Evolutionary conservation across 2,329 filamentous ascomycete genomes (phyloP).

Genomic region (Trichoderma polysporum): DNA sequence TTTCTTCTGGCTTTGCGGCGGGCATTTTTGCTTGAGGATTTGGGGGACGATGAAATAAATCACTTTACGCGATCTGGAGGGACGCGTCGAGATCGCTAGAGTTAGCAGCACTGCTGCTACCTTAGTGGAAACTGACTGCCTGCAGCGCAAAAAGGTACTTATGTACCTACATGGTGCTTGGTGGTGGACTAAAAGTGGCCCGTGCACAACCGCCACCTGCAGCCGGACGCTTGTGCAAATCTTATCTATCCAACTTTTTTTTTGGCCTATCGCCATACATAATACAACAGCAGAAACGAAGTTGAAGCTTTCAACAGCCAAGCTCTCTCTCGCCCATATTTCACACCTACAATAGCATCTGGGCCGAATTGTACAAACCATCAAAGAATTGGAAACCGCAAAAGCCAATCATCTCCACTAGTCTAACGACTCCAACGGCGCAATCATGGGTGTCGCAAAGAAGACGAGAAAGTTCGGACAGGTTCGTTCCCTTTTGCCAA

Average conservation of each 20-base stretch:
- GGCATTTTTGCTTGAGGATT: constrained; percentile 42
- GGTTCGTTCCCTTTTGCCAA: constrained; percentile 42
- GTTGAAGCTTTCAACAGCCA: background rate
- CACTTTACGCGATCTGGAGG: constrained; percentile 40
- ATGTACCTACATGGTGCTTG: background rate
- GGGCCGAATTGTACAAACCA: background rate
- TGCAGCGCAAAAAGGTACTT: background rate
- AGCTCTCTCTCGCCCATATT: background rate
- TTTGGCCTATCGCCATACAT: constrained; percentile 11
- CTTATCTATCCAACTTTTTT: constrained; percentile 23
- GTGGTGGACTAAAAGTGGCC: constrained; percentile 23
- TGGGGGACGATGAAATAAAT: constrained; percentile 25
- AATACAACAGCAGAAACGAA: background rate
- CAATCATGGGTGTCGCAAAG: constrained; percentile 79
- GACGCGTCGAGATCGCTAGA: constrained; percentile 34
- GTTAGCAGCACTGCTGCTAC: background rate
- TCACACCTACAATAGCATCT: background rate
- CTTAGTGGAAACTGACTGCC: background rate
- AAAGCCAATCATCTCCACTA: background rate
- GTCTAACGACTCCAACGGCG: background rate
- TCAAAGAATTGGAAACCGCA: background rate
- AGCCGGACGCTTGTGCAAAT: constrained; percentile 23
- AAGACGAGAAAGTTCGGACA: constrained; percentile 88
- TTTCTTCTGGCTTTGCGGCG: constrained; percentile 49
- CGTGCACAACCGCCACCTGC: constrained; percentile 34